These are phyloP conservation scores for Chlamydomonas sp. DNA, from an alignment of 139 green algal genomes.

Conservation along the genomic window DNA sequence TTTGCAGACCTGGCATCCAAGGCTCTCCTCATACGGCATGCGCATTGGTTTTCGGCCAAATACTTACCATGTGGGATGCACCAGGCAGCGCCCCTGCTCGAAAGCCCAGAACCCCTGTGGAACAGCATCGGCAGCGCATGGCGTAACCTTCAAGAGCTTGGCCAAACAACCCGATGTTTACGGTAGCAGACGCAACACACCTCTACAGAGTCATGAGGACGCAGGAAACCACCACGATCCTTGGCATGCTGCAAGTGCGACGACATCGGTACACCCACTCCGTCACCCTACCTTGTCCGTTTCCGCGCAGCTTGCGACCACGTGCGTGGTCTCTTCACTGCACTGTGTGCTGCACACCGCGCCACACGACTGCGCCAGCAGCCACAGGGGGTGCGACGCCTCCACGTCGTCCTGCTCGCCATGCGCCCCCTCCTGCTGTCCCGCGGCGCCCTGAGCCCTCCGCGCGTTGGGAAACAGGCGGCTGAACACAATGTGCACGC, in stretches of 20 bases:
- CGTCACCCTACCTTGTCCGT: constrained; percentile 66
- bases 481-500: constrained; percentile 70
- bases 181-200: no score
- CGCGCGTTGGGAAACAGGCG: constrained; percentile 66
- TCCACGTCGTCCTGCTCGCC: not conserved
- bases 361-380: constrained; percentile 69
- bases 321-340: constrained; percentile 63
- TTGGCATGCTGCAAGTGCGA: no score
- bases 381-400: constrained; percentile 67
- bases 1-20: not conserved
- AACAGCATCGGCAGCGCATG: not conserved
- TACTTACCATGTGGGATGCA: constrained; percentile 63
- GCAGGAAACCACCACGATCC: no score
- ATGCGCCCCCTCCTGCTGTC: not conserved
- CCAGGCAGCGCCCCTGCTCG: constrained; percentile 52
- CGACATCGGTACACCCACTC: not conserved
- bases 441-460: constrained; percentile 15
- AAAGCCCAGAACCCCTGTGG: constrained; percentile 61
- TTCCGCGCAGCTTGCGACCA: constrained; percentile 59
- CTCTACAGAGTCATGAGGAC: no score
- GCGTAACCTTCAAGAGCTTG: not conserved
- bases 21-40: not conserved
- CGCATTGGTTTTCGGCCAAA: not conserved
- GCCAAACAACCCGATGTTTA: not conserved
- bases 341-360: constrained; percentile 41